Conservation (phyloP, 192 early-diverging fungal genomes). For the Funneliformis geosporum region DNA sequence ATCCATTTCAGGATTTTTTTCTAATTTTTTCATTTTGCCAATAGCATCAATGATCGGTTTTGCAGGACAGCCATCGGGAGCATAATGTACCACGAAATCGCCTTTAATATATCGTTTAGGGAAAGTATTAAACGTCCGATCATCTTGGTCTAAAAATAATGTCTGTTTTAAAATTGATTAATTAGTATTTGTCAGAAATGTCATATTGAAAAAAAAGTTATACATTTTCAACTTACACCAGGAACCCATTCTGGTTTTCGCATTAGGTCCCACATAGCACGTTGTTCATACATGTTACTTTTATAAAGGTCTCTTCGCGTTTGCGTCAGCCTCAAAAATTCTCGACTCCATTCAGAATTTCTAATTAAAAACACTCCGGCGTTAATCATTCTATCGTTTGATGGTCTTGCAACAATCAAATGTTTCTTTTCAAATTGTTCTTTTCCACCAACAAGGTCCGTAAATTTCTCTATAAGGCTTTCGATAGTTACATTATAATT, state of each 20-base stretch:
- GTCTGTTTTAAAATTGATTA: constrained; percentile 32
- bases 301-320: constrained; percentile 41
- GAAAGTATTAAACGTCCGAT: constrained; percentile 63
- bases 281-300: constrained; percentile 51
- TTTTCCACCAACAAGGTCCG: constrained; percentile 30
- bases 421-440: constrained; percentile 45
- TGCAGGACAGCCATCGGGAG: constrained; percentile 55
- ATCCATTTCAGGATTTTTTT: constrained; percentile 35
- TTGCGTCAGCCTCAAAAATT: constrained; percentile 52
- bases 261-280: constrained; percentile 62
- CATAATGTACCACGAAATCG: constrained; percentile 63
- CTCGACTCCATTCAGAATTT: constrained; percentile 54
- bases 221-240: constrained; percentile 35
- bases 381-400: constrained; percentile 54
- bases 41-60: constrained; percentile 49
- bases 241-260: constrained; percentile 36
- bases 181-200: neutral
- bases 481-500: constrained; percentile 47
- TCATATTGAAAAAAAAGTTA: neutral
- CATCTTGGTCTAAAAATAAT: constrained; percentile 47
- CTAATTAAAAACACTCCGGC: constrained; percentile 62
- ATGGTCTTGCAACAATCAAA: constrained; percentile 51
- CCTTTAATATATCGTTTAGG: constrained; percentile 45
- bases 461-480: constrained; percentile 43
- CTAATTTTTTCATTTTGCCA: constrained; percentile 38